Evolutionary conservation across 352 stramenopile genomes (phyloP), one percentile per base, ranked within the genome.

Genomic region (Globisporangium apiculatum): DNA sequence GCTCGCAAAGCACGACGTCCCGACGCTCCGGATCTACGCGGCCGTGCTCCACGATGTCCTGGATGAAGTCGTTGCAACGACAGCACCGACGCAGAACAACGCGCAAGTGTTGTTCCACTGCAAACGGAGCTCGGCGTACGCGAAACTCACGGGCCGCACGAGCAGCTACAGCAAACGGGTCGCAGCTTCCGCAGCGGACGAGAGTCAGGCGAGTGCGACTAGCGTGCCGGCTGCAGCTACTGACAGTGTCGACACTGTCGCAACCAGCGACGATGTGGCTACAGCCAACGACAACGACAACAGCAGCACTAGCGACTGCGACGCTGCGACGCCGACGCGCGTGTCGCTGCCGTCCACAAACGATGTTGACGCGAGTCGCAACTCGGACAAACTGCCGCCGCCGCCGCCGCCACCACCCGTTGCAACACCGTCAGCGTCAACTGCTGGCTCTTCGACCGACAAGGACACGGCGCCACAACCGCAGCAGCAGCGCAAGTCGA

Each of bases 21-120:
- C 77, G 7, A 64, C 74, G 41, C 71, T 90, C 35, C 72, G 85
- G 35, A 88, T 90, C 37, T 89, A 92, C 60, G 76, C 78, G n/a
- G 73, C 74, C 1, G 76, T 92, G 57, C 63, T 92, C 7, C 79
- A 92, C 58, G 79, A 92, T 48, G 76, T 87, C 54, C 76, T 92
- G 37, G 79, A 89, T 37, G 80, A 90, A 59, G 71, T 90, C 6
- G 81, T 92, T 17, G 69, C 72, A 6, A 79, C 60, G 47, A 76
- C 87, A 41, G 67, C 66, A 0, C 79, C 75, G 40, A 85, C 78
- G 10, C 61, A 83, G 53, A 90, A 89, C 64, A 92, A 92, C 49
- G 65, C 73, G 9, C 72, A 84, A 43, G 66, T 92, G 40, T 67
- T 87, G 46, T 79, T 81, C 41, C 68, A 89, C 57, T 92, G 82